Evolutionary conservation across 176 grass and related monocot species (phyloP).

Genomic region (Oryza australiensis): DNA sequence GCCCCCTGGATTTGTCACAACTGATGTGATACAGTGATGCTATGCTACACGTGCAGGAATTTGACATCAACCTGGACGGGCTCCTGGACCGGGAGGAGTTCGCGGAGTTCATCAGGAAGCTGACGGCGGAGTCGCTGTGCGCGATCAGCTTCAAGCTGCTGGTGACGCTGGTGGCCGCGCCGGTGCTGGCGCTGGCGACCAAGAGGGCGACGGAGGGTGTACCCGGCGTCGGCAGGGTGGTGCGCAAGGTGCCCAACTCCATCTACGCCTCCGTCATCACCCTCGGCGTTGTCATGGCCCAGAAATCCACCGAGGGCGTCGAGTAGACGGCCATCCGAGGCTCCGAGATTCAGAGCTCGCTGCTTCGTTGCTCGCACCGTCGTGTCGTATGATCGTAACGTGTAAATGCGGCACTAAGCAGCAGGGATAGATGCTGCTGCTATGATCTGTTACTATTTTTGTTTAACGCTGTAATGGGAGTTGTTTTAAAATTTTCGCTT

Average conservation of each 20-base stretch:
- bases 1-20: neutral
- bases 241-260: slow-evolving; percentile 73
- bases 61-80: slow-evolving; percentile 73
- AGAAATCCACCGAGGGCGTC: slow-evolving; percentile 64
- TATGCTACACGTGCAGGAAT: slow-evolving; percentile 58
- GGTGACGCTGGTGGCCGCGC: slow-evolving; percentile 70
- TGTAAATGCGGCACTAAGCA: neutral
- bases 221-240: slow-evolving; percentile 71
- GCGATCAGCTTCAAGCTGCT: slow-evolving; percentile 67
- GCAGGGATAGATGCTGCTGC: neutral
- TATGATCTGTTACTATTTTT: neutral
- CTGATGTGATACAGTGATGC: neutral
- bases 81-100: slow-evolving; percentile 92
- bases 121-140: slow-evolving; percentile 73
- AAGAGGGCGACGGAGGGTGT: slow-evolving; percentile 90
- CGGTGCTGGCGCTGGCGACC: slow-evolving; percentile 69
- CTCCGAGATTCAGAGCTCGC: neutral
- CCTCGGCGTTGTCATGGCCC: slow-evolving; percentile 65
- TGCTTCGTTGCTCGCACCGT: too few relatives aligned
- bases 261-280: slow-evolving; percentile 77
- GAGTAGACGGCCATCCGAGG: slow-evolving; percentile 13
- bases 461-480: neutral
- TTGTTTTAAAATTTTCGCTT: neutral
- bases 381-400: neutral
- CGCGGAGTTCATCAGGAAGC: slow-evolving; percentile 80